Conservation (phyloP, 2,329 filamentous ascomycete genomes). For the Fusarium sp. region DNA sequence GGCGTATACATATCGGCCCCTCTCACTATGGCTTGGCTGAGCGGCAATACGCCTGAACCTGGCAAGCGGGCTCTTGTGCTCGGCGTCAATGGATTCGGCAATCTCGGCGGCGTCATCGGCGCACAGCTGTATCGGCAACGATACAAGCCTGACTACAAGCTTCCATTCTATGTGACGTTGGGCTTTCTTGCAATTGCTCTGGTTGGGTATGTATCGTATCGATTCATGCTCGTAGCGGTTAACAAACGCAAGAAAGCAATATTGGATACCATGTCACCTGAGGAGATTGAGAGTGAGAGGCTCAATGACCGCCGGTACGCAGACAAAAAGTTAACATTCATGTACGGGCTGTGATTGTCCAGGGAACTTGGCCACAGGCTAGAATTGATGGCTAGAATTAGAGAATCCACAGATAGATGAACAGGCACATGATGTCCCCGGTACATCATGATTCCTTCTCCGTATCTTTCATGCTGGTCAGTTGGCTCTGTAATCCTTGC, state of each 20-base stretch:
- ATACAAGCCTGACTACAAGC: slow-evolving; percentile 36
- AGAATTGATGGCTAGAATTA: slow-evolving; percentile 10
- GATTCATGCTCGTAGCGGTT: slow-evolving; percentile 33
- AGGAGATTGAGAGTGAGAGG: slow-evolving; percentile 41
- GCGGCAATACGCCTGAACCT: slow-evolving; percentile 44
- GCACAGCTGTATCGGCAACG: slow-evolving; percentile 41
- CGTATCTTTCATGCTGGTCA: slow-evolving; percentile 51
- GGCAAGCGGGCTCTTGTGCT: slow-evolving; percentile 43
- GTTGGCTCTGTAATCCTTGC: slow-evolving; percentile 69
- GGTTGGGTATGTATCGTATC: slow-evolving; percentile 38
- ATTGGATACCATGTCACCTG: slow-evolving; percentile 34
- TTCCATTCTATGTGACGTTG: slow-evolving; percentile 42
- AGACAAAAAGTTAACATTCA: slow-evolving; percentile 44
- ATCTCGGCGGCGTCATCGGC: slow-evolving; percentile 42
- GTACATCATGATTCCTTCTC: slow-evolving; percentile 34
- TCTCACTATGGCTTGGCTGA: slow-evolving; percentile 43
- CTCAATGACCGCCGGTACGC: slow-evolving; percentile 40
- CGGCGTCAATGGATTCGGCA: slow-evolving; percentile 44
- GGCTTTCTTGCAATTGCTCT: slow-evolving; percentile 38
- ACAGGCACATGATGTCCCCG: slow-evolving; percentile 1
- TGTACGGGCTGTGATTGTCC: slow-evolving; percentile 39
- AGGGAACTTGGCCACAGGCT: not conserved
- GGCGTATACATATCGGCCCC: slow-evolving; percentile 43
- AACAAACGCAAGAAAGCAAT: slow-evolving; percentile 34
- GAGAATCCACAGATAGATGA: slow-evolving; percentile 18